Base-by-base conservation (phyloP, 495 filamentous ascomycete genomes). In the Pyrenula aspistea region DNA sequence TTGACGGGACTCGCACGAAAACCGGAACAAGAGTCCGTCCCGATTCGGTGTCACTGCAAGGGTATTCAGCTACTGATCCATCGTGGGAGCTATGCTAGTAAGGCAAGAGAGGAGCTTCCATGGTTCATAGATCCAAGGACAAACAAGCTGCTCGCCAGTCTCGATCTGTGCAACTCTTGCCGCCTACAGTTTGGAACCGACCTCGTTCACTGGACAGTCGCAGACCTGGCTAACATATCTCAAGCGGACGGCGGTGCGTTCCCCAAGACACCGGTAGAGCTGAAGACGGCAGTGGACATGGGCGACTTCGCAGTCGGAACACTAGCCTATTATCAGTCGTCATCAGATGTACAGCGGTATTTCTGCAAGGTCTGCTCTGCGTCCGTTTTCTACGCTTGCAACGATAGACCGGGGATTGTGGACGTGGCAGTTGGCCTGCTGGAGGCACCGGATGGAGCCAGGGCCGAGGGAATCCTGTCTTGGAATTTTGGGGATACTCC, bases 311-410 rank as follows among this genome's bases (percentile, higher is more conserved):
- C 63, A n/a, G 59, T 77, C 12, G 78, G 78, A 2, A 74, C 73
- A 1, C 65, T 79, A 47, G 70, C 71, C 20, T 65, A 62, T 22
- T 81, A 78, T 55, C 56, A 60, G 2, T 77, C 73, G 10, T 75
- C 71, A 1, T 57, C 68, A 21, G 73, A 66, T 21, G 72, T 78
- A 0, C 66, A 72, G 49, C 66, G 79, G 4, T 77, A 76, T 22
- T 80, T 79, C 59, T 84, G 81, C 62, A 62, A 68, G 10, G 65
- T 57, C 2, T 84, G 81, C 59, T 77, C 77, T 11, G 77, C 79
- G 0, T 68, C 63, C 11, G 69, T 78, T 3, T 81, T 82, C 50
- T 83, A 73, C 59, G 68, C 62, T 4, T 61, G 59, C 19, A 70
- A 73, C 20, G 65, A 64, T 4, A 62, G 77, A 53, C 67, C 70